phyloP scores from a whole-genome alignment of 768 basidiomycete species.

The Psilocybe cyanescens region DNA sequence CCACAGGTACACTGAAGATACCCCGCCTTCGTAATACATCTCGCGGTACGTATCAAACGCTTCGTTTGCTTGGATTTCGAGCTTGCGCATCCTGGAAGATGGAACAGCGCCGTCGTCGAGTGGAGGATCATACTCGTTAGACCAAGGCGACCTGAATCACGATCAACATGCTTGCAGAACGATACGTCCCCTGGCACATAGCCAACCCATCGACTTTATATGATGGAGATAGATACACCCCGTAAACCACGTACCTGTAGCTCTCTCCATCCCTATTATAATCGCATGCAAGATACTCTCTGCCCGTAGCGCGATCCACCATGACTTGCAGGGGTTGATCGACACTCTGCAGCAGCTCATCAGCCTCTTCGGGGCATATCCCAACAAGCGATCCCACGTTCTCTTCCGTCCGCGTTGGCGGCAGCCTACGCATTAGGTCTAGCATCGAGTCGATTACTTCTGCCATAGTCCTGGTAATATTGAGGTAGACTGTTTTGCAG shows the following conservation, averaged over 20 bases:
- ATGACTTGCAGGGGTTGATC: conserved; percentile 90
- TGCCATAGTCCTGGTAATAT: conserved; percentile 47
- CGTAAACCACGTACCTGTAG: conserved; percentile 66
- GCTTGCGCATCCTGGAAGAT: conserved; percentile 79
- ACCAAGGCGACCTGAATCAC: conserved; percentile 88
- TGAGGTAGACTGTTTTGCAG: neutral
- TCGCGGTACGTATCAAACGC: conserved; percentile 98
- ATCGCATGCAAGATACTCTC: conserved; percentile 92
- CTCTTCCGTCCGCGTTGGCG: conserved; percentile 85
- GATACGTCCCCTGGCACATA: neutral
- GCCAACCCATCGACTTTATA: neutral
- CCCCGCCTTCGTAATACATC: conserved; percentile 99
- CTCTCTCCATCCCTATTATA: conserved; percentile 94
- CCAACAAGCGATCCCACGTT: conserved; percentile 82
- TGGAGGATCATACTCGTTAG: conserved; percentile 93
- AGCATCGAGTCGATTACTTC: conserved; percentile 92
- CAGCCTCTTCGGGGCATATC: conserved; percentile 91
- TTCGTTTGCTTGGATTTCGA: conserved; percentile 93
- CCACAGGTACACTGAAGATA: conserved; percentile 97
- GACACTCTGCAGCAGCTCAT: conserved; percentile 92
- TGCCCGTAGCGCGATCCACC: conserved; percentile 79
- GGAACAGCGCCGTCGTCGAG: conserved; percentile 90
- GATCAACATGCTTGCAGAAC: neutral
- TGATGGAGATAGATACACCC: neutral
- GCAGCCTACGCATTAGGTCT: conserved; percentile 94